These are phyloP conservation scores for Gliomastix tumulicola DNA, from an alignment of 2,329 filamentous ascomycete genomes.

Conservation along the genomic window DNA sequence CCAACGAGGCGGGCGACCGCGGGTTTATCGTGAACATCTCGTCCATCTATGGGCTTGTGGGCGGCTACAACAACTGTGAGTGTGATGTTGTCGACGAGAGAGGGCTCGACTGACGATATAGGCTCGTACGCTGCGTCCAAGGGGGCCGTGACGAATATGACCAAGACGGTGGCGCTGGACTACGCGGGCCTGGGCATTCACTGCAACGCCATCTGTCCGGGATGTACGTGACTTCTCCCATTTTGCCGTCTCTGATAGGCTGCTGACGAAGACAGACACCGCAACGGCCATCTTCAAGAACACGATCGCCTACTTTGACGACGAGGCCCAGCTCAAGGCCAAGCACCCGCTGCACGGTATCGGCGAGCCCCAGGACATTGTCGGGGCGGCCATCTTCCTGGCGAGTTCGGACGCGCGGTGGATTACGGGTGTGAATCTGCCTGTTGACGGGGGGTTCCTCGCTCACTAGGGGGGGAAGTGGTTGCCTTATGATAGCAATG, in stretches of 20 bases:
- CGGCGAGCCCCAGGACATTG: constrained; percentile 16
- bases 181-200: constrained; percentile 41
- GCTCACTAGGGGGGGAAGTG: constrained; percentile 18
- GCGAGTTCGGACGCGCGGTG: constrained; percentile 28
- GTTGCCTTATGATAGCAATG: too few species aligned
- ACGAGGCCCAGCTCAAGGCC: constrained; percentile 7
- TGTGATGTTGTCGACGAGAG: too few species aligned
- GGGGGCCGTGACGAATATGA: constrained; percentile 41
- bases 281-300: constrained; percentile 17
- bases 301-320: constrained; percentile 9
- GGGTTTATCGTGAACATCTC: constrained; percentile 45
- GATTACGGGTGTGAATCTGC: constrained; percentile 29
- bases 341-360: constrained; percentile 18
- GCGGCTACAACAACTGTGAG: constrained; percentile 14
- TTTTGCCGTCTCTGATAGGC: neutral
- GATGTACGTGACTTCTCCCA: constrained; percentile 19
- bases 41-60: constrained; percentile 33
- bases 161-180: constrained; percentile 38
- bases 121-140: constrained; percentile 40
- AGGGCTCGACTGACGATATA: too few species aligned
- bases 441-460: constrained; percentile 31
- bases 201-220: constrained; percentile 46
- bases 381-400: constrained; percentile 27
- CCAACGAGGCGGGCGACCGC: constrained; percentile 25
- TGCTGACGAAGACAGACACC: constrained; percentile 8